Percentiles rank a stretch among this genome's conserved stretches.
phyloP scores from a whole-genome alignment of 2,329 filamentous ascomycete genomes.

The Fusarium denticulatum region DNA sequence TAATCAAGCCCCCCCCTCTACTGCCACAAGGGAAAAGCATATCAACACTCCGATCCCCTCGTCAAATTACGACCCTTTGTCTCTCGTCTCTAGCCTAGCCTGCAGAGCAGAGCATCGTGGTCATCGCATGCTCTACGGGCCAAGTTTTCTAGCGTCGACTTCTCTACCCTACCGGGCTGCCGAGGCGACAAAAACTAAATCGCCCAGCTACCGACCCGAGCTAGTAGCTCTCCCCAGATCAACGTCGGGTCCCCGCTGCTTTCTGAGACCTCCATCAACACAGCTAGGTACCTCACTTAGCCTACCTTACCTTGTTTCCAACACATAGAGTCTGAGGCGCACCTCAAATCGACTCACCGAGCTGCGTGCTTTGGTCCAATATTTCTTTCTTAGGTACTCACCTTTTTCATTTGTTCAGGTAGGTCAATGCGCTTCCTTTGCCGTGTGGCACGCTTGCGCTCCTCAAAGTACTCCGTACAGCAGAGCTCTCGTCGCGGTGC shows the following conservation, averaged over 20 bases:
- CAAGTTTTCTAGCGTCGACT: slow-evolving; percentile 35
- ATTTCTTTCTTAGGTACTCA: neutral
- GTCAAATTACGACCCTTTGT: slow-evolving; percentile 5
- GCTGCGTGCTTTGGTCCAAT: slow-evolving; percentile 8
- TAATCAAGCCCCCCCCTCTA: slow-evolving; percentile 12
- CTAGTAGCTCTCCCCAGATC: slow-evolving; percentile 43
- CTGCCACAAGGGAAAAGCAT: slow-evolving; percentile 33
- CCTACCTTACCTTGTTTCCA: neutral
- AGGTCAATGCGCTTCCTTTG: neutral
- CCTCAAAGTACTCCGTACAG: neutral
- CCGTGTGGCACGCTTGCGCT: neutral
- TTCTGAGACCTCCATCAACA: slow-evolving; percentile 25
- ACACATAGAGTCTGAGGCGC: slow-evolving; percentile 14
- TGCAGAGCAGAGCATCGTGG: slow-evolving; percentile 16
- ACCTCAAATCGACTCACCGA: slow-evolving; percentile 1
- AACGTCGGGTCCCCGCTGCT: slow-evolving; percentile 21
- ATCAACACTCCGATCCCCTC: slow-evolving; percentile 33
- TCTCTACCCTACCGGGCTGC: slow-evolving; percentile 25
- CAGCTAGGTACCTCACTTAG: neutral
- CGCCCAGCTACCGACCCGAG: slow-evolving; percentile 30
- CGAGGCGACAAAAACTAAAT: slow-evolving; percentile 33
- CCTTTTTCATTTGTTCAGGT: slow-evolving; percentile 8
- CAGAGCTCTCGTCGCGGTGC: slow-evolving; percentile 6
- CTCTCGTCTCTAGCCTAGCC: neutral
- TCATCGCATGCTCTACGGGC: slow-evolving; percentile 21